These are phyloP conservation scores for Torrubiella hemipterigena DNA, from an alignment of 2,329 filamentous ascomycete species.

Conservation along the genomic window DNA sequence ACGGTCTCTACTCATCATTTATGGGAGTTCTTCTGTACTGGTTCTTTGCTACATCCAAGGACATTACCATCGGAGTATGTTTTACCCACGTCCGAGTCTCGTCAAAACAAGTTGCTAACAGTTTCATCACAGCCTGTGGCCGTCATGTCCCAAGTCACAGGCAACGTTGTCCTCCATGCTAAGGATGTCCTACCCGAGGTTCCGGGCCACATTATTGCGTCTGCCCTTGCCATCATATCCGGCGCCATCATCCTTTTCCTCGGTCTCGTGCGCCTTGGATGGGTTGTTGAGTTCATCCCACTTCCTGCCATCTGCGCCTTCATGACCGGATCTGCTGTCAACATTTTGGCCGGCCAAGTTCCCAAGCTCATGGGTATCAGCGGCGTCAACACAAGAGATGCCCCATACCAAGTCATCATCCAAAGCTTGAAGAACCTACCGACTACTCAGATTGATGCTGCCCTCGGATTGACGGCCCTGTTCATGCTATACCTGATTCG, in stretches of 20 bases:
- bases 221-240: conserved; percentile 33
- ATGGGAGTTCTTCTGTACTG: conserved; percentile 93
- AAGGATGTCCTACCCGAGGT: conserved; percentile 24
- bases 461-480: conserved; percentile 60
- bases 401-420: conserved; percentile 38
- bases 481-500: conserved; percentile 58
- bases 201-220: conserved; percentile 30
- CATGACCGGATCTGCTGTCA: conserved; percentile 41
- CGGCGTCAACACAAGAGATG: conserved; percentile 34
- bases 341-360: conserved; percentile 36
- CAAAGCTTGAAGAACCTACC: conserved; percentile 34
- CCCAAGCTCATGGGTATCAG: conserved; percentile 38
- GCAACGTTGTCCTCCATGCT: conserved; percentile 31
- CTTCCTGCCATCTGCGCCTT: conserved; percentile 40
- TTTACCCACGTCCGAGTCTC: neutral
- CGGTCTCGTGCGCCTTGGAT: conserved; percentile 37
- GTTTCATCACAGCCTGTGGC: conserved; percentile 31
- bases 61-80: conserved; percentile 73
- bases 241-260: conserved; percentile 36
- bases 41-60: conserved; percentile 94
- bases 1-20: conserved; percentile 62
- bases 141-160: conserved; percentile 40
- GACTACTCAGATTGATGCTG: conserved; percentile 51
- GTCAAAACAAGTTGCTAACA: conserved; percentile 7
- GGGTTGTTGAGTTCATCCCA: conserved; percentile 42